Conservation (phyloP, 257 asterid species). For the Capsicum rhomboideum region DNA sequence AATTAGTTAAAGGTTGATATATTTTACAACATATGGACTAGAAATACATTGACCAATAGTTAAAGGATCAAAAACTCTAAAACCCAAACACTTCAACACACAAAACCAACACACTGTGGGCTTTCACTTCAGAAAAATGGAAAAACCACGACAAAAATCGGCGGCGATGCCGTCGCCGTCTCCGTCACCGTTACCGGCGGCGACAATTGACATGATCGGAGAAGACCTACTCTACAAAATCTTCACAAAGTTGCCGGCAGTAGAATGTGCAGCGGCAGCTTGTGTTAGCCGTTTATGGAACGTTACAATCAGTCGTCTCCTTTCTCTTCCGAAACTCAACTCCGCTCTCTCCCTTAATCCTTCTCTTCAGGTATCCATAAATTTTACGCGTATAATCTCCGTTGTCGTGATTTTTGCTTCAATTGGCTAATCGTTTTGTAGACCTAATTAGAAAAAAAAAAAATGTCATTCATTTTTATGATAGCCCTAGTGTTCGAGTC, state of each 20-base stretch:
- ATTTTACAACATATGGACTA: too few relatives aligned
- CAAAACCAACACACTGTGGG: background rate
- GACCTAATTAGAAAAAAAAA: background rate
- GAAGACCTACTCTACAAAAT: constrained; percentile 57
- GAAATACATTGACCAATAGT: background rate
- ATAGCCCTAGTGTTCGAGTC: background rate
- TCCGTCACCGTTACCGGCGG: background rate
- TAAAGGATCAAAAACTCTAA: background rate
- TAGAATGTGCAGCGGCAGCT: constrained; percentile 60
- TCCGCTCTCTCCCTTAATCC: constrained; percentile 49
- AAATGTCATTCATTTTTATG: background rate
- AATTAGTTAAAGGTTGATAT: too few relatives aligned
- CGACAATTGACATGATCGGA: constrained; percentile 42
- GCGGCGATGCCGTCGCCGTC: background rate
- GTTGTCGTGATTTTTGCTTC: background rate
- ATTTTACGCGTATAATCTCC: background rate
- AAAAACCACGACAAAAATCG: background rate
- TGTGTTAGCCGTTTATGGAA: constrained; percentile 88
- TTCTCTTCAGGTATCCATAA: background rate
- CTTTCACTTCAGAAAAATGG: background rate
- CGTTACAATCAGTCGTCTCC: constrained; percentile 42
- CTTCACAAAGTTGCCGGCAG: constrained; percentile 61
- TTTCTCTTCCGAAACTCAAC: constrained; percentile 56
- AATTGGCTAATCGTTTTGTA: background rate
- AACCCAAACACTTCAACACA: background rate